Conservation (phyloP, 2,329 filamentous ascomycete species). For the Exophiala sideris region DNA sequence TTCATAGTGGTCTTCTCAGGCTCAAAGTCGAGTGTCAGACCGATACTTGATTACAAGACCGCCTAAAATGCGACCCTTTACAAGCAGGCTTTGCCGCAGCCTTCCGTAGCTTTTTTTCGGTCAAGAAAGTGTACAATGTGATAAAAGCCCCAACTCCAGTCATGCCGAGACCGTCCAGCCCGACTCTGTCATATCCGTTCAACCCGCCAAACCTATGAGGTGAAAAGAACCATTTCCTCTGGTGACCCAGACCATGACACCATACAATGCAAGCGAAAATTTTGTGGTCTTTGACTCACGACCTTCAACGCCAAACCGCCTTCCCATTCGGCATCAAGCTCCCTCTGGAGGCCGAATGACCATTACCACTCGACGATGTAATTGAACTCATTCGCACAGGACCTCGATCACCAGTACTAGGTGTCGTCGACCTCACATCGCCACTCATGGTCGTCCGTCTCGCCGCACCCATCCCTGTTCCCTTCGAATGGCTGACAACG, state of each 20-base stretch:
- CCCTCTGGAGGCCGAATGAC: constrained; percentile 14
- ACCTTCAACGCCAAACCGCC: constrained; percentile 24
- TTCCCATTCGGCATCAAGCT: constrained; percentile 27
- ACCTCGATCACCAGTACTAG: constrained; percentile 11
- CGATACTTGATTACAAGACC: neutral
- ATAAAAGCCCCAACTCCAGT: neutral
- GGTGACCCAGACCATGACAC: neutral
- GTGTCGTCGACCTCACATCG: constrained; percentile 15
- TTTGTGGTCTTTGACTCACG: neutral
- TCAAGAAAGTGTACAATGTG: neutral
- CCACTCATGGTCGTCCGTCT: constrained; percentile 30
- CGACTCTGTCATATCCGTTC: neutral
- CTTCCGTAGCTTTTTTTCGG: too few relatives aligned
- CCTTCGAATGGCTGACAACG: constrained; percentile 28
- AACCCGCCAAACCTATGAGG: neutral
- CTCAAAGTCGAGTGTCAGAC: neutral
- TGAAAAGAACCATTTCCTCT: neutral
- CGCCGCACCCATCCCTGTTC: constrained; percentile 49
- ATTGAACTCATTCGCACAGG: constrained; percentile 16
- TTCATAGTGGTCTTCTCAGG: neutral
- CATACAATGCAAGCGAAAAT: neutral
- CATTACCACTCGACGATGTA: constrained; percentile 5
- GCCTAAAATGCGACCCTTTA: neutral
- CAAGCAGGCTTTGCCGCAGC: too few relatives aligned
- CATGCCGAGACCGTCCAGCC: neutral